A percentile compares a stretch with the other conserved stretches of the same genome.
Conservation (phyloP, 805 yeast species). For the Metschnikowia drakensbergensis region DNA sequence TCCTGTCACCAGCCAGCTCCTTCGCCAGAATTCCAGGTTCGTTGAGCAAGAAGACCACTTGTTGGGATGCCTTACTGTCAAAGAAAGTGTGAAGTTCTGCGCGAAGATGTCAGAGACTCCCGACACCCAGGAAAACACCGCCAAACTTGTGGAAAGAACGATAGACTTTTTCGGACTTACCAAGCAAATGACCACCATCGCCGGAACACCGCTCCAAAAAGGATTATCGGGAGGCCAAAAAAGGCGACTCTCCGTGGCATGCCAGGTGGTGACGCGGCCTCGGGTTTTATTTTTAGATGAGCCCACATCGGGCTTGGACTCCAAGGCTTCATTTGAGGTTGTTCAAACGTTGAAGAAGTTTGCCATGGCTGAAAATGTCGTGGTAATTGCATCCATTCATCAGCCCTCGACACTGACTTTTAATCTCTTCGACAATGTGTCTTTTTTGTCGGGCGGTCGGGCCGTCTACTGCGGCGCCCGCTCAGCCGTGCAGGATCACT, state of each 20-base stretch:
- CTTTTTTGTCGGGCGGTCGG: conserved; percentile 62
- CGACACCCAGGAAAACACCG: conserved; percentile 40
- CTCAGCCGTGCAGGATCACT: conserved; percentile 46
- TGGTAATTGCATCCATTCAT: conserved; percentile 72
- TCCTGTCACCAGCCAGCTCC: conserved; percentile 8
- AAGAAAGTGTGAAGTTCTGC: conserved; percentile 64
- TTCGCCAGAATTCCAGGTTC: conserved; percentile 35
- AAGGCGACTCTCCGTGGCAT: conserved; percentile 70
- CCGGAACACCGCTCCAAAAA: conserved; percentile 46
- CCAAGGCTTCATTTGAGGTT: conserved; percentile 65
- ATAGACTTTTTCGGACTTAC: conserved; percentile 61
- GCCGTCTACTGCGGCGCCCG: conserved; percentile 43
- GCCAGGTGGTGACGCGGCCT: conserved; percentile 74
- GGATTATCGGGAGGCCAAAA: conserved; percentile 87
- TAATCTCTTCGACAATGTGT: conserved; percentile 59
- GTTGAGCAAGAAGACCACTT: conserved; percentile 72
- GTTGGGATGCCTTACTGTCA: conserved; percentile 65
- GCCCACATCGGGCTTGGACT: conserved; percentile 84
- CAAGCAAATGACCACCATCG: conserved; percentile 56
- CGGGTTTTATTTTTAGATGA: conserved; percentile 76
- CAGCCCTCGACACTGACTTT: conserved; percentile 82
- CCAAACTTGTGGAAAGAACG: conserved; percentile 52
- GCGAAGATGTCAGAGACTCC: conserved; percentile 60
- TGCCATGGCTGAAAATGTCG: conserved; percentile 50
- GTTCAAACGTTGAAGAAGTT: conserved; percentile 54